Evolutionary conservation across 1,284 basidiomycete species (phyloP).

Genomic region (Ceratobasidium sp.): DNA sequence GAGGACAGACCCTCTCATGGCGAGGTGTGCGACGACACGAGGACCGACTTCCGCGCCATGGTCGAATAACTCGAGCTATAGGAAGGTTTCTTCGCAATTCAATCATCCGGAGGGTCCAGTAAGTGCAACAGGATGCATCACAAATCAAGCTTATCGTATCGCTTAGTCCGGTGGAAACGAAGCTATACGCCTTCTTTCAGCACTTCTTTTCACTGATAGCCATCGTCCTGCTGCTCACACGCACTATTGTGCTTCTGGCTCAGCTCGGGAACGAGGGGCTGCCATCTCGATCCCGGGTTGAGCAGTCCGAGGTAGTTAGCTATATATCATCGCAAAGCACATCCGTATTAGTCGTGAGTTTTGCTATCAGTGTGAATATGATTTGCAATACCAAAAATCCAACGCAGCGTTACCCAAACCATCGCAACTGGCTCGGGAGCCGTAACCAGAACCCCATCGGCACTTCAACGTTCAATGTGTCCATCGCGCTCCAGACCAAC

Average conservation of each 20-base stretch:
- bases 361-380: background rate
- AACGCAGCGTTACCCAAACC: background rate
- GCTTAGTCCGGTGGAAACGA: constrained; percentile 15
- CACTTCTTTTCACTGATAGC: background rate
- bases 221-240: background rate
- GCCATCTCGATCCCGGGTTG: background rate
- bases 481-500: background rate
- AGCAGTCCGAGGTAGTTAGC: too few relatives aligned
- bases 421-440: background rate
- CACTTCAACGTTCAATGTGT: background rate
- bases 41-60: background rate
- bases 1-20: background rate
- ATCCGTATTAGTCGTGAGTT: background rate
- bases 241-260: background rate
- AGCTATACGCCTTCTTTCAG: background rate
- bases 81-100: background rate
- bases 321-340: too few relatives aligned
- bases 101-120: background rate
- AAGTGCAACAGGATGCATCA: background rate
- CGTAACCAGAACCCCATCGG: background rate
- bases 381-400: background rate
- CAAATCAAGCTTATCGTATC: background rate
- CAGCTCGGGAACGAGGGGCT: background rate
- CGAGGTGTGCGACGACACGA: background rate
- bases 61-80: background rate